Evolutionary conservation across 208 protist genomes (phyloP).

Genomic region (Trypanosoma rangeli): DNA sequence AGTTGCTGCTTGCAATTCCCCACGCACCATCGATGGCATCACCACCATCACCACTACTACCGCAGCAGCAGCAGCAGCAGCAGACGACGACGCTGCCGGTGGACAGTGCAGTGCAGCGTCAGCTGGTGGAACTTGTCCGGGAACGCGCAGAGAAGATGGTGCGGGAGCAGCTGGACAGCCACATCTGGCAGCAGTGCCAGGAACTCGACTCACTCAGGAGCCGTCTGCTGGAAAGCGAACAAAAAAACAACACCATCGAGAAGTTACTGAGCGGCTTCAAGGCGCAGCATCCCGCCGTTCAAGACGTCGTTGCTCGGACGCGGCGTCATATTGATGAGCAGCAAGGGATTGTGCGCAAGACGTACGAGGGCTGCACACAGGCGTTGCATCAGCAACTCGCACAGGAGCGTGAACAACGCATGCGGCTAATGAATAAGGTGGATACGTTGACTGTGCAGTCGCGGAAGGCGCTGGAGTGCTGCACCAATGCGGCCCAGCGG

Average conservation of each 20-base stretch:
- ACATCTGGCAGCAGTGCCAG: constrained; percentile 9
- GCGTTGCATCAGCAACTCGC: constrained; percentile 36
- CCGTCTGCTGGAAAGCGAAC: constrained; percentile 22
- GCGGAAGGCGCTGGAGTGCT: constrained; percentile 36
- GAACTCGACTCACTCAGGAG: constrained; percentile 17
- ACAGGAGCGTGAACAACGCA: constrained; percentile 39
- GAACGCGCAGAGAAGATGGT: constrained; percentile 32
- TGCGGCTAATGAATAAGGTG: constrained; percentile 45
- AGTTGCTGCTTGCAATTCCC: constrained; percentile 41
- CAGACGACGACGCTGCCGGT: not conserved
- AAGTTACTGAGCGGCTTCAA: constrained; percentile 19
- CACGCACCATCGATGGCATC: not conserved
- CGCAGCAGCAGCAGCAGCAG: too few relatives aligned
- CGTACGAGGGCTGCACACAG: constrained; percentile 28
- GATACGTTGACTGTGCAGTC: constrained; percentile 62
- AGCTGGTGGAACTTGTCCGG: constrained; percentile 25
- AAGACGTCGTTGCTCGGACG: constrained; percentile 15
- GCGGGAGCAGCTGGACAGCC: constrained; percentile 8
- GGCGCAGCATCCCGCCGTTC: constrained; percentile 7
- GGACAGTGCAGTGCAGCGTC: constrained; percentile 12
- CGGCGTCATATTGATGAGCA: constrained; percentile 35
- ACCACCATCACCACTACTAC: too few relatives aligned
- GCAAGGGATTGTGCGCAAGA: constrained; percentile 31
- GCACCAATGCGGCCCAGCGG: constrained; percentile 22
- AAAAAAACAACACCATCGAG: constrained; percentile 16